Base-by-base conservation (phyloP, 163 green algal genomes). In the Prototheca wickerhamii region DNA sequence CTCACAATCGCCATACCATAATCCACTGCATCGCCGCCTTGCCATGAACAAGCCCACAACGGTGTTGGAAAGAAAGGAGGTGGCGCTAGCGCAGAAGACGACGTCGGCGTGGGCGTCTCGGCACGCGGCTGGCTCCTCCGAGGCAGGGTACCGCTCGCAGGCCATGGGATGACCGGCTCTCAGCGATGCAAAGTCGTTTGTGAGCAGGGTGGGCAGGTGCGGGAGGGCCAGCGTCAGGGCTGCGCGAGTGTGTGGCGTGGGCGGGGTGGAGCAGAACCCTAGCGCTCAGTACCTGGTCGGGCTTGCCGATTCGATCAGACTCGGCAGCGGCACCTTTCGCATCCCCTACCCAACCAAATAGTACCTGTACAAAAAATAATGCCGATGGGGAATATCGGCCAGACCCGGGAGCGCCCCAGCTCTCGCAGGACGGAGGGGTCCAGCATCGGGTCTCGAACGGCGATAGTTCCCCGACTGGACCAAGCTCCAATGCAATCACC, bases 21-120 rank as follows among this genome's bases (percentile, higher is more conserved):
- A n/a, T n/a, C n/a, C n/a, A n/a, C n/a, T n/a, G n/a, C n/a, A n/a
- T n/a, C n/a, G n/a, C n/a, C n/a, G n/a, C n/a, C n/a, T n/a, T n/a
- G n/a, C 51, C 50, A 81, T 57, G 17, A 85, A n/a, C 42, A 86
- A 80, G 0, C 64, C 68, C 12, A 88, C 62, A 28, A 88, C 50
- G 3, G 68, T 70, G 55, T 72, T 70, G 46, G 67, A 72, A 23
- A 84, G 52, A 40, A 88, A 88, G n/a, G 75, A 73, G 3, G 58
- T 75, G 54, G 64, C 73, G n/a, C 68, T 79, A 28, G 54, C 74
- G 67, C 68, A 86, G 0, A 29, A 50, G 20, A 85, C 79, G n/a
- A 71, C 70, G 26, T 71, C 64, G 20, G 70, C 60, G 58, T 88
- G 79, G 3, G 81, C 81, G 37, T 86, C 70, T 2, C 62, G 55